Evolutionary conservation across 768 basidiomycete species (phyloP), one percentile per base, ranked within the genome.

Genomic region (Heimioporus sp.): DNA sequence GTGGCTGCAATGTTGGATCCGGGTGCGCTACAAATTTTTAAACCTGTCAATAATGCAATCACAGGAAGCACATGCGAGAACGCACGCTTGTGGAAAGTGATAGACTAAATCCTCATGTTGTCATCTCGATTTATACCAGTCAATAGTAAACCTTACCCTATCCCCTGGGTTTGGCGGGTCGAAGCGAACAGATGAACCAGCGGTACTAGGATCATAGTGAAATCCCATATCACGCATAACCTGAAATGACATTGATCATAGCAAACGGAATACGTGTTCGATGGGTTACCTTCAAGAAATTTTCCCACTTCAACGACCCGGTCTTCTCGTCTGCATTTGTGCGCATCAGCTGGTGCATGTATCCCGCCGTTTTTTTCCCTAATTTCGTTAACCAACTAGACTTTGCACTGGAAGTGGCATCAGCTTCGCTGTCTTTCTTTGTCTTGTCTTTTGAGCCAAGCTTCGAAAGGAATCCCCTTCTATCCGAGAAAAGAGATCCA

Each of bases 171-270:
- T 73, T 16, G 87, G 90, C 43, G 89, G 89, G 66, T 88, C 83
- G 61, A 92, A 92, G 35, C 88, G 79, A 34, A 92, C 90, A 65
- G 87, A 87, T 10, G 88, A 90, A 3, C 90, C 90, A 17, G 89
- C 87, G 3, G 87, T 88, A 53, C 81, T 82, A 5, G 85, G 85
- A 62, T 84, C 82, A 57, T 83, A 85, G 3, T 70, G 69, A 66
- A 92, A 92, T 34, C 89, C 89, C 80, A 92, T 83, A 43, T 86
- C 86, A 35, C 74, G 70, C 88, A 92, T 88, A 35, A 88, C 69
- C 89, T 90, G 58, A 10, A 40, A 46, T 24, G 32, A 49, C 37
- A 36, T 48, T 37, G 10, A 50, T 42, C 30, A 34, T 10, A 36
- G 35, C 28, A 36, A 31, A 35, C 21, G 2, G 35, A 21, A 30